Percentiles rank a stretch among this genome's conserved stretches.
Conservation (phyloP, 768 basidiomycete genomes). For the Termitomyces heimii region DNA sequence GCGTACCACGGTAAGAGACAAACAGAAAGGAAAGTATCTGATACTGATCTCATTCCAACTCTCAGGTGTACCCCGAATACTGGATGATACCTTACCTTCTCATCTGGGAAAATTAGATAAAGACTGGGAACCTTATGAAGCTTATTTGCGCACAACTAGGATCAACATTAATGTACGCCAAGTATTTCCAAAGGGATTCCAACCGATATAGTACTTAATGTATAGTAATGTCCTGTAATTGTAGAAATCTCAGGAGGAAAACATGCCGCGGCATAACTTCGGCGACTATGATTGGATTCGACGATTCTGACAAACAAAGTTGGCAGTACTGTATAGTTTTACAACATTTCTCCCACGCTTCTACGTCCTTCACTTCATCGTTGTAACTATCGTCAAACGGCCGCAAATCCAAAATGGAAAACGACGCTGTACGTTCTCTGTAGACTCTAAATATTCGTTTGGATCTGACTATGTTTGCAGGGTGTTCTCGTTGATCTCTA, state of each 20-base stretch:
- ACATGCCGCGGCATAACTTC: neutral
- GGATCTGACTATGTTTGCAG: slow-evolving; percentile 31
- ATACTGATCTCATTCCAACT: neutral
- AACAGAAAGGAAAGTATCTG: rapidly evolving
- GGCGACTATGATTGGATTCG: slow-evolving; percentile 1
- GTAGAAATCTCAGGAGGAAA: neutral
- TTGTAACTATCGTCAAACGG: slow-evolving; percentile 17
- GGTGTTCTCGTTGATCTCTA: slow-evolving; percentile 99
- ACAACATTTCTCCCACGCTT: slow-evolving; percentile 28
- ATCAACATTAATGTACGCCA: slow-evolving; percentile 94
- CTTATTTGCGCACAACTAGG: slow-evolving; percentile 62
- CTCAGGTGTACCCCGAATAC: slow-evolving; percentile 79
- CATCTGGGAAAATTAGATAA: slow-evolving; percentile 37
- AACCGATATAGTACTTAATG: slow-evolving; percentile 14
- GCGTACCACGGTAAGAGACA: slow-evolving; percentile 84
- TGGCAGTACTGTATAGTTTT: slow-evolving; percentile 31
- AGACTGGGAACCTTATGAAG: slow-evolving; percentile 57
- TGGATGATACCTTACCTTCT: slow-evolving; percentile 73
- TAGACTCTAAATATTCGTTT: neutral
- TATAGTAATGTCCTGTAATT: neutral
- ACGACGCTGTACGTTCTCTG: slow-evolving; percentile 66
- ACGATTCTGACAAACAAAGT: neutral
- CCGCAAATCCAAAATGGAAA: slow-evolving; percentile 58
- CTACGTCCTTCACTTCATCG: slow-evolving; percentile 14
- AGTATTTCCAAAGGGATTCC: slow-evolving; percentile 73